These are phyloP conservation scores for Lachancea quebecensis DNA, from an alignment of 805 yeast species.

Conservation along the genomic window DNA sequence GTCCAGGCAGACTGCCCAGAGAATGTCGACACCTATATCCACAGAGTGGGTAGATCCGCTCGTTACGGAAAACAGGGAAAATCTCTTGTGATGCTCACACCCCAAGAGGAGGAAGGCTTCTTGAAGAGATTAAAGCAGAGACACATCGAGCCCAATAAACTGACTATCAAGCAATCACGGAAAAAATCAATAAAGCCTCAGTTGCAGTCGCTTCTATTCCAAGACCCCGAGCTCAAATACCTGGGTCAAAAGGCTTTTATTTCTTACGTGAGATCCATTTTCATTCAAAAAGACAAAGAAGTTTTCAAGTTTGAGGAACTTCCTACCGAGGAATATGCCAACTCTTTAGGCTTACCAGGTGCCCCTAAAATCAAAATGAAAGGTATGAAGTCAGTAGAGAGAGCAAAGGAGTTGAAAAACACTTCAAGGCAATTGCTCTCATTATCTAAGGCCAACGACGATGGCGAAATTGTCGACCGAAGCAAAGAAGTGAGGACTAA, in stretches of 20 bases:
- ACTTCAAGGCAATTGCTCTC: constrained; percentile 63
- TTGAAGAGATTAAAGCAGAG: constrained; percentile 52
- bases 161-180: constrained; percentile 69
- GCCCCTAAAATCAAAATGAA: constrained; percentile 85
- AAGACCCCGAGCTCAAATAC: constrained; percentile 86
- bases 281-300: constrained; percentile 80
- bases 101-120: constrained; percentile 76
- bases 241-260: constrained; percentile 94
- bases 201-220: constrained; percentile 82
- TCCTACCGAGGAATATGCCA: constrained; percentile 79
- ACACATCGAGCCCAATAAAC: constrained; percentile 61
- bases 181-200: constrained; percentile 70
- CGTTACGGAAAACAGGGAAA: constrained; percentile 80
- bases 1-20: constrained; percentile 88
- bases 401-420: constrained; percentile 69
- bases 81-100: constrained; percentile 74
- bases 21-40: constrained; percentile 82
- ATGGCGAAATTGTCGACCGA: constrained; percentile 49
- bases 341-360: constrained; percentile 87
- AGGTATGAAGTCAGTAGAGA: constrained; percentile 38
- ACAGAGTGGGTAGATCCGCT: constrained; percentile 86
- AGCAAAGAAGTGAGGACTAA: constrained; percentile 59
- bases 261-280: constrained; percentile 79
- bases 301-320: constrained; percentile 71
- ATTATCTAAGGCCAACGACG: constrained; percentile 50